Percentiles rank a stretch among this genome's conserved stretches.
Conservation (phyloP, 2,329 filamentous ascomycete genomes). For the Hypocreales sp. region DNA sequence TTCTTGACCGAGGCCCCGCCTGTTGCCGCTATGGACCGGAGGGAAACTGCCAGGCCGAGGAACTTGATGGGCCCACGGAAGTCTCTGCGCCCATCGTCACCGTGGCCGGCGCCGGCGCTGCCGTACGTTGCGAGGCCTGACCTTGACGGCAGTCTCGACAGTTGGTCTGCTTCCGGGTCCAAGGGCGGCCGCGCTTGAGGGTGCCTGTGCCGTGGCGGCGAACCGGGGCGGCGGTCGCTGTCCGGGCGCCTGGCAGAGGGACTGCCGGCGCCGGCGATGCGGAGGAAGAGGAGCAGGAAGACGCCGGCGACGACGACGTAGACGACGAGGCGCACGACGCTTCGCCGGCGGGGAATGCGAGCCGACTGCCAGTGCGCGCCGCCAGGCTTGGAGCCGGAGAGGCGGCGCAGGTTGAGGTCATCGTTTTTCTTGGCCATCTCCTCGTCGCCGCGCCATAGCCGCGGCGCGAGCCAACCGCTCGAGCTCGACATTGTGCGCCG, state of each 20-base stretch:
- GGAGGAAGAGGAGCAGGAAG: conserved; percentile 33
- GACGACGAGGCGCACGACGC: conserved; percentile 34
- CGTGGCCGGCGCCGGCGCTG: too few species aligned
- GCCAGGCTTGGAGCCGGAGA: conserved; percentile 5
- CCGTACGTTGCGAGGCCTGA: too few species aligned
- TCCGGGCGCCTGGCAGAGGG: too few species aligned
- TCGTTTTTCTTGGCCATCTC: conserved; percentile 46
- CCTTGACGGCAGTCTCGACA: too few species aligned
- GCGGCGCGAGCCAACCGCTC: conserved; percentile 2
- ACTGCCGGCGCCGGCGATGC: conserved; percentile 6
- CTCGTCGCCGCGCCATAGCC: conserved; percentile 33
- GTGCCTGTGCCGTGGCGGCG: too few species aligned
- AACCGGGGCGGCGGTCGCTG: too few species aligned
- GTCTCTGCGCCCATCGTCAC: too few species aligned
- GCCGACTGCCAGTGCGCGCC: conserved; percentile 23
- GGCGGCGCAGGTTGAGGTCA: conserved; percentile 29
- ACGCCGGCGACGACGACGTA: conserved; percentile 29
- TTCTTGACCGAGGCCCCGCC: conserved; percentile 36
- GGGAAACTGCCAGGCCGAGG: conserved; percentile 43
- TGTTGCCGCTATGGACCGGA: conserved; percentile 43
- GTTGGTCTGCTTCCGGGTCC: too few species aligned
- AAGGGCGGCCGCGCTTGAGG: too few species aligned
- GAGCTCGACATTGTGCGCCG: conserved; percentile 2
- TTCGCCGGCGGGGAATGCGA: conserved; percentile 32
- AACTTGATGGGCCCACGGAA: conserved; percentile 62